Base-by-base conservation (phyloP, 2,329 filamentous ascomycete genomes). In the Aspergillus alliaceus region DNA sequence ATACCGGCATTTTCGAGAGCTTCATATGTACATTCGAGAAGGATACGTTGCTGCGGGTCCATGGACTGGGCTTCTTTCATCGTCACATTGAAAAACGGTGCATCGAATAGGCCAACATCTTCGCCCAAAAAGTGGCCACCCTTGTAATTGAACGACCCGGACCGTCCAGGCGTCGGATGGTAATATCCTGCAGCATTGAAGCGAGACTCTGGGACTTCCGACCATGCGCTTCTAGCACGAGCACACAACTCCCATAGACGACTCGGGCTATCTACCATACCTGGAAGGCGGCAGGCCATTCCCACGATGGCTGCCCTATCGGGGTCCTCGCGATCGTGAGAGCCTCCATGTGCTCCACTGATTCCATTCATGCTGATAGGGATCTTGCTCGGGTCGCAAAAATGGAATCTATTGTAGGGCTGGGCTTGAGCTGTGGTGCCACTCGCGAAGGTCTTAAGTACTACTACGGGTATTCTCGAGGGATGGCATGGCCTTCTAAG, bases 31-130 rank as follows among this genome's bases (percentile, higher is more conserved):
- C 55, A 55, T 53, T 69, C 67, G 1, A 71, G 66, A 15, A 64
- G 35, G 11, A 68, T 22, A 6, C 69, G 56, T 39, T 64, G 60
- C 32, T 66, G 59, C 8, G 55, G 59, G 44, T 66, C 64, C 54
- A 67, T 63, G 9, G 55, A 51, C 14, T 67, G 63, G 4, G 63
- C 50, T 4, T 61, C 49, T 2, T 46, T 27, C 15, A 50, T 22
- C 4, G 59, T 64, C 14, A 72, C 66, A 34, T 53, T 56, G 55
- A 74, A 74, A 51, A 73, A 73, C 1, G 63, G 29, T 0, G 69
- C 66, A 54, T 74, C 70, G 39, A 73, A 72, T 0, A 24, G 24
- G 2, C 39, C 48, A 8, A 65, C 24, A 52, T 71, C 66, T 18
- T 69, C 51, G 2, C 60, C 12, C 4, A 74, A 37, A 49, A 72